Evolutionary conservation across 2,329 filamentous ascomycete genomes (phyloP).

Genomic region (Aspergillus ochraceoroseus): DNA sequence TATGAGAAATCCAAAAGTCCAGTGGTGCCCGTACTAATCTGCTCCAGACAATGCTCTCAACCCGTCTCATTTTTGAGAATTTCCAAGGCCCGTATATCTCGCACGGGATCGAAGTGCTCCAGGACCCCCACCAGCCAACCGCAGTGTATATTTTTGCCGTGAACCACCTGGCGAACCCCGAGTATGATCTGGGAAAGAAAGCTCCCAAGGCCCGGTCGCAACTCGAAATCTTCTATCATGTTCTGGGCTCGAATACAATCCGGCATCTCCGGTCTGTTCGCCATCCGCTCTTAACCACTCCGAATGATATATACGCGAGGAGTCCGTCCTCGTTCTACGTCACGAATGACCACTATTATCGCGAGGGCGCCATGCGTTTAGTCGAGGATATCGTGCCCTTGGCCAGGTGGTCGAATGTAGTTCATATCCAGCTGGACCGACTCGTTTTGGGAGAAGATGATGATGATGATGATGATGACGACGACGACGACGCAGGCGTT

Average conservation of each 20-base stretch:
- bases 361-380: constrained; percentile 44
- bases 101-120: constrained; percentile 58
- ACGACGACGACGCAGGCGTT: constrained; percentile 35
- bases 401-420: constrained; percentile 48
- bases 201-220: constrained; percentile 47
- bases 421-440: constrained; percentile 43
- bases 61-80: constrained; percentile 47
- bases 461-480: no score
- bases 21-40: no score
- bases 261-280: constrained; percentile 51
- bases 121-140: constrained; percentile 42
- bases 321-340: constrained; percentile 51
- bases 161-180: constrained; percentile 54
- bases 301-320: constrained; percentile 54
- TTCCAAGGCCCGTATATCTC: constrained; percentile 54
- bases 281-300: constrained; percentile 52
- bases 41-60: constrained; percentile 44
- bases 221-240: constrained; percentile 56
- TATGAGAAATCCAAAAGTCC: no score
- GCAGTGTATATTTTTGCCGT: constrained; percentile 58
- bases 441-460: no score
- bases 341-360: constrained; percentile 57
- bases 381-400: constrained; percentile 46
- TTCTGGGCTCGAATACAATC: constrained; percentile 40
- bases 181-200: constrained; percentile 27